Evolutionary conservation across 2,329 filamentous ascomycete genomes (phyloP).

Genomic region (Lojkania enalia): DNA sequence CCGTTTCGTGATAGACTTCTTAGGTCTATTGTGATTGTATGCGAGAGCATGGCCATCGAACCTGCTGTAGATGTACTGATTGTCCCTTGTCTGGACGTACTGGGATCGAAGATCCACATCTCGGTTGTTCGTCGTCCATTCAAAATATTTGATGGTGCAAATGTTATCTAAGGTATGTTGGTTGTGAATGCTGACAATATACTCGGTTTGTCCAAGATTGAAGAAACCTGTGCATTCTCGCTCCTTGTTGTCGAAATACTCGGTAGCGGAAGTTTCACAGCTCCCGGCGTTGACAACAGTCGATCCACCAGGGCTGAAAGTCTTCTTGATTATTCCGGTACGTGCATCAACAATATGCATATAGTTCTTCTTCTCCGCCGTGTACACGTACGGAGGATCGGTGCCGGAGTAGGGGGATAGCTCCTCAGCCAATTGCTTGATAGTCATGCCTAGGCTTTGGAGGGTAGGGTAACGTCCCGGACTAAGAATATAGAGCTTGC

Average conservation of each 20-base stretch:
- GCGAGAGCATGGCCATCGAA: conserved; percentile 84
- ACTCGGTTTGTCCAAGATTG: conserved; percentile 84
- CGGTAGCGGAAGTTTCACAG: conserved; percentile 65
- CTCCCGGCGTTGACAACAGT: conserved; percentile 72
- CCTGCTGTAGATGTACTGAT: conserved; percentile 84
- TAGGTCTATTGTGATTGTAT: conserved; percentile 66
- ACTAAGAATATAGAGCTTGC: conserved; percentile 82
- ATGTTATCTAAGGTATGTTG: conserved; percentile 72
- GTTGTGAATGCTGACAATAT: conserved; percentile 83
- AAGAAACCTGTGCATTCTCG: conserved; percentile 76
- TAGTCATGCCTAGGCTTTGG: conserved; percentile 69
- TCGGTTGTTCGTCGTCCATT: conserved; percentile 92
- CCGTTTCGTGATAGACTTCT: conserved; percentile 22
- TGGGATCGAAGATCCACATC: conserved; percentile 86
- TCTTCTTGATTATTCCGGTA: conserved; percentile 79
- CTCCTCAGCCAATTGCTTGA: conserved; percentile 87
- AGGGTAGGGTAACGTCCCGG: conserved; percentile 66
- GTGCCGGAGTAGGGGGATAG: conserved; percentile 75
- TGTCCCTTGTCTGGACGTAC: conserved; percentile 78
- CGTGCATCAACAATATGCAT: conserved; percentile 87
- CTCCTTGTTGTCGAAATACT: conserved; percentile 55
- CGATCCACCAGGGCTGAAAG: conserved; percentile 75
- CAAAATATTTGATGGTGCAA: conserved; percentile 87
- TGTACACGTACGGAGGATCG: conserved; percentile 79
- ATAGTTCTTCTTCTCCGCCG: conserved; percentile 85